phyloP scores from a whole-genome alignment of 179 eudicot genomes.

The Dionaea muscipula region DNA sequence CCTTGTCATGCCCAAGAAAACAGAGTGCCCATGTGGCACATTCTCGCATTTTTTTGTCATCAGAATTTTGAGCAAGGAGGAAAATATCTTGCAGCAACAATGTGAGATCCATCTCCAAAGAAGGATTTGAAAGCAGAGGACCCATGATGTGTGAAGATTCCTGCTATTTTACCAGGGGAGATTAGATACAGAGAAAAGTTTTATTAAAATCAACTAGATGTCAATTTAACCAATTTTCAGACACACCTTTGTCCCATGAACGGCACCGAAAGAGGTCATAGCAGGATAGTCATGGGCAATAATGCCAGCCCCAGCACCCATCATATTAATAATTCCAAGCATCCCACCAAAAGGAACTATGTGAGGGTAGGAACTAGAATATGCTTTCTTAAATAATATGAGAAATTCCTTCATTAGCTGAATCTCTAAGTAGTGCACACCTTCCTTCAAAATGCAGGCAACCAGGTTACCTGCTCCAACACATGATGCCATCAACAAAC shows the following conservation, averaged over 20 bases:
- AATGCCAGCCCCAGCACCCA: slow-evolving; percentile 82
- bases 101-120: slow-evolving; percentile 38
- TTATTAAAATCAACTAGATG: neutral
- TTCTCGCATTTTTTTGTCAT: slow-evolving; percentile 52
- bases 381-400: slow-evolving; percentile 35
- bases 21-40: slow-evolving; percentile 86
- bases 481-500: slow-evolving; percentile 73
- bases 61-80: slow-evolving; percentile 66
- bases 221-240: neutral
- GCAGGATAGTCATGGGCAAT: slow-evolving; percentile 20
- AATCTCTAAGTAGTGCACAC: slow-evolving; percentile 42
- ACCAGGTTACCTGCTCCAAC: slow-evolving; percentile 69
- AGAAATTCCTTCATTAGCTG: slow-evolving; percentile 41
- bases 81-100: slow-evolving; percentile 65
- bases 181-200: neutral
- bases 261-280: slow-evolving; percentile 14
- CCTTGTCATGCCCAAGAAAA: slow-evolving; percentile 41
- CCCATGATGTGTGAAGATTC: slow-evolving; percentile 37
- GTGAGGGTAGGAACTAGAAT: slow-evolving; percentile 52
- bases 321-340: slow-evolving; percentile 76
- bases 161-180: slow-evolving; percentile 39
- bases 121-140: slow-evolving; percentile 50
- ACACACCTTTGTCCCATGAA: slow-evolving; percentile 36
- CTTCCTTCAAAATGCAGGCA: slow-evolving; percentile 55
- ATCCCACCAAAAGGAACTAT: slow-evolving; percentile 75